Base-by-base conservation (phyloP, 345 rosid species). In the Rhizophora mangle region DNA sequence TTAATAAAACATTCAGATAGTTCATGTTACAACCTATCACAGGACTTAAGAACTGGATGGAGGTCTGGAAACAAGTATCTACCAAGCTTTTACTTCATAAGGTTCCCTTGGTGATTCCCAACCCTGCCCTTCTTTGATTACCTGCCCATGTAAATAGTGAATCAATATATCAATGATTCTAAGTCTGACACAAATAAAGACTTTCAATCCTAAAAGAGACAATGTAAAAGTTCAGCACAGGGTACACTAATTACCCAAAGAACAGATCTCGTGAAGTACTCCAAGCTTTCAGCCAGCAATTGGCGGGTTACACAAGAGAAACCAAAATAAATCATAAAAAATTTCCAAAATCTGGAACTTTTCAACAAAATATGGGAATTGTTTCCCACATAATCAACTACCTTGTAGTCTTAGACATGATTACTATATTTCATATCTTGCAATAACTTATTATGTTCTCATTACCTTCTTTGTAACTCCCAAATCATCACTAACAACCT, bases 71-170 rank as follows among this genome's bases (percentile, higher is more conserved):
- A 55, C 36, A 60, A 51, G 27, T 22, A 43, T 43, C 64, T 85
- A 95, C 99, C 98, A 72, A 70, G 88, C 94, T 79, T 84, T 85
- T 27, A 90, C 89, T 90, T 95, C 96, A 80, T 90, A 95, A 39
- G 96, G 96, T 75, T 85, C 89, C 82, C 96, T 84, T 52, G 99
- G 99, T 59, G 96, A 72, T 77, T 95, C 96, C 98, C 98, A 95
- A 26, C 99, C 96, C 78, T 90, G 82, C 2, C 99, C 99, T 72
- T 95, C 99, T 24, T 79, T 71, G 66, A 88, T 21, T 62, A 92
- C 86, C 98, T 92, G 72, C 69, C 57, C 81, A 82, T 8, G 67
- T 22, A 65, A 68, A 22, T 53, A 2, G 57, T 51, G 51, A 19
- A 47, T 10, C 24, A 60, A 31, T 36, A 19, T 24, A 6, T 43